Evolutionary conservation across 495 filamentous ascomycete genomes (phyloP).

Genomic region (Jackrogersella multiformis): DNA sequence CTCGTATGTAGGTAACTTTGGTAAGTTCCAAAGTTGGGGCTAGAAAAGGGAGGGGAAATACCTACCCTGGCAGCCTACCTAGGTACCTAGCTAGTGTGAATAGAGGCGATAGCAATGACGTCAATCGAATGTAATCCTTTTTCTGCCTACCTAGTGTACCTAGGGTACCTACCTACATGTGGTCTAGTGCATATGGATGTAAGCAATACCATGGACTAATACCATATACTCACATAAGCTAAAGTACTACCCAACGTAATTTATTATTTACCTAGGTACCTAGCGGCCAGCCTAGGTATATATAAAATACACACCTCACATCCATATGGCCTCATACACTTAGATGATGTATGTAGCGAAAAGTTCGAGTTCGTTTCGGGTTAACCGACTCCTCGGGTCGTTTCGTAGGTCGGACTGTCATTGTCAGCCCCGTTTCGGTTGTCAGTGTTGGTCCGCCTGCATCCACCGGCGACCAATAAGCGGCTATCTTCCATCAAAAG

Average conservation of each 20-base stretch:
- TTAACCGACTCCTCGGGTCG: slow-evolving; percentile 21
- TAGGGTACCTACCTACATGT: not conserved
- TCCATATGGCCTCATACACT: no score
- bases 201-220: not conserved
- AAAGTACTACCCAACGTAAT: not conserved
- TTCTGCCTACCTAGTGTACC: not conserved
- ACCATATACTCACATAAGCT: not conserved
- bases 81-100: not conserved
- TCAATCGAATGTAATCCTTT: slow-evolving; percentile 8
- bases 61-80: not conserved
- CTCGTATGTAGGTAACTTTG: slow-evolving; percentile 2
- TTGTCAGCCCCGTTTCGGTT: slow-evolving; percentile 29
- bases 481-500: not conserved
- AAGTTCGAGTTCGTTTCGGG: slow-evolving; percentile 7
- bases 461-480: slow-evolving; percentile 32
- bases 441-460: slow-evolving; percentile 35
- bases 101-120: slow-evolving; percentile 10
- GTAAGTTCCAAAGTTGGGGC: not conserved
- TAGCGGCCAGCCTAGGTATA: no score
- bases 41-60: not conserved
- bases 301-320: no score
- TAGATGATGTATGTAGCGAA: slow-evolving; percentile 6
- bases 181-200: no score
- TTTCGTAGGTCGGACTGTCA: slow-evolving; percentile 7
- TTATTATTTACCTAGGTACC: not conserved